Evolutionary conservation across 176 grass and related monocot genomes (phyloP).

Genomic region (Pontederia crassipes): DNA sequence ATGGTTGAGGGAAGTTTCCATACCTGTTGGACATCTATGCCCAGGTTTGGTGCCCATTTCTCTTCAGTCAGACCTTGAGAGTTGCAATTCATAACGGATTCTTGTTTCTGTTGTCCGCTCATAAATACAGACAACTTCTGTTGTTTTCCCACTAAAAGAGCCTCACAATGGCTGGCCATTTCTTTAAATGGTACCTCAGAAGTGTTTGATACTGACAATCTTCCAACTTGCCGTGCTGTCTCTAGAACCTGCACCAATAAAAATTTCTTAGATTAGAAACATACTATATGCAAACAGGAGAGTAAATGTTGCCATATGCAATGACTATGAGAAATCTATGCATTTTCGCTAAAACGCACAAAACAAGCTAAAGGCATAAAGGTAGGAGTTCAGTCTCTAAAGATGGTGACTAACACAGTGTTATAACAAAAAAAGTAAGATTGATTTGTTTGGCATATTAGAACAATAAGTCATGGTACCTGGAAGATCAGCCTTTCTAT

Average conservation of each 20-base stretch:
- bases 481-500: no score
- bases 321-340: no score
- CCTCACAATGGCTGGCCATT: constrained; percentile 66
- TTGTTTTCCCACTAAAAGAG: constrained; percentile 54
- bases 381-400: no score
- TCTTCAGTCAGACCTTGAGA: neutral
- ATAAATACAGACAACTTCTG: constrained; percentile 59
- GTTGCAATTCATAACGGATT: neutral
- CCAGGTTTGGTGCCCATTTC: neutral
- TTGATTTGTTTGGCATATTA: no score
- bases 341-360: no score
- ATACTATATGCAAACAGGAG: no score
- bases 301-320: no score
- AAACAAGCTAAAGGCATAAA: no score
- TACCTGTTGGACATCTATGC: constrained; percentile 4
- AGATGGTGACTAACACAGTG: no score
- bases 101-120: constrained; percentile 35
- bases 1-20: neutral
- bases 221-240: constrained; percentile 47
- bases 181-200: constrained; percentile 56
- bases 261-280: constrained; percentile 1
- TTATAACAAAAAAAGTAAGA: no score
- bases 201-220: constrained; percentile 55
- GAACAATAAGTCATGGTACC: no score
- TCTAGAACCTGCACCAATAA: constrained; percentile 47